These are phyloP conservation scores for Populus hybrid DNA, from an alignment of 441 rosid genomes.

Conservation along the genomic window DNA sequence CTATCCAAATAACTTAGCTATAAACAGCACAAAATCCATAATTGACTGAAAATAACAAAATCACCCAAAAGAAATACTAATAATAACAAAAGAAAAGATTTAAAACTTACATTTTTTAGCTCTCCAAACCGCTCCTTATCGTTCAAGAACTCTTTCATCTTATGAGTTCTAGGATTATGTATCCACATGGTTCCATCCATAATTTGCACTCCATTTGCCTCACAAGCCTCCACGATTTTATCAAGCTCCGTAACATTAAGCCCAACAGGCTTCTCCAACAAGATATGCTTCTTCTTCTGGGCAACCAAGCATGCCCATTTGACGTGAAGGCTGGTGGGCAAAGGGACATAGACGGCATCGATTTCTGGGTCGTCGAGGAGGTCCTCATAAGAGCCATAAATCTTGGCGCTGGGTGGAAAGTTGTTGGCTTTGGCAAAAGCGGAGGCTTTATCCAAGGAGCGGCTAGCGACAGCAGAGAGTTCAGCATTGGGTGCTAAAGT, in stretches of 20 bases:
- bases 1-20: not conserved
- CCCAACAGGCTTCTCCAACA: constrained; percentile 79
- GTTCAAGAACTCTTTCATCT: constrained; percentile 46
- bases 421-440: constrained; percentile 52
- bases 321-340: constrained; percentile 71
- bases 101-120: constrained; percentile 42
- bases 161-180: constrained; percentile 59
- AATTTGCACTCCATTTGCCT: constrained; percentile 58
- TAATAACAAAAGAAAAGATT: too few relatives aligned
- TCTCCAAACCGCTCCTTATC: constrained; percentile 56
- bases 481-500: constrained; percentile 59
- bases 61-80: not conserved
- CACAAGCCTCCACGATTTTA: constrained; percentile 55
- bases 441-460: constrained; percentile 51
- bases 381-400: constrained; percentile 61
- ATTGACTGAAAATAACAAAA: not conserved
- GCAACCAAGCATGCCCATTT: constrained; percentile 69
- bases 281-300: constrained; percentile 61
- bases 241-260: constrained; percentile 51
- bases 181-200: constrained; percentile 94
- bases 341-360: constrained; percentile 74
- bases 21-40: not conserved
- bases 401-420: constrained; percentile 47
- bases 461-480: constrained; percentile 58
- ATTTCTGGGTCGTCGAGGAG: constrained; percentile 64